These are phyloP conservation scores for Spinacia oleracea DNA, from an alignment of 179 eudicot species.

Conservation along the genomic window DNA sequence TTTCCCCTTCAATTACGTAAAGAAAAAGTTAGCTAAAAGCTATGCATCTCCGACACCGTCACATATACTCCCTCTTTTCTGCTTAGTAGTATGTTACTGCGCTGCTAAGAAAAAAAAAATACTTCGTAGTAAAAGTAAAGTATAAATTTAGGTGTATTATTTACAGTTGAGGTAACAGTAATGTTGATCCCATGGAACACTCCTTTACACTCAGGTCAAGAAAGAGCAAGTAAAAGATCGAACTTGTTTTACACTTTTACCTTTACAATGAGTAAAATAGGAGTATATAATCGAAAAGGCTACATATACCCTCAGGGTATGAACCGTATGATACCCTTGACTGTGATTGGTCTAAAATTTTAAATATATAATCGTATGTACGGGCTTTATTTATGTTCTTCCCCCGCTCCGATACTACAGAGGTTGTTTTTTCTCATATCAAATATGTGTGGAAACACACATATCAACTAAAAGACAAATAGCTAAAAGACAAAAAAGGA, in stretches of 20 bases:
- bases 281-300: too few relatives aligned
- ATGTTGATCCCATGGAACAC: constrained; percentile 13
- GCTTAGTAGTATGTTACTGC: neutral
- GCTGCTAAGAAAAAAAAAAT: neutral
- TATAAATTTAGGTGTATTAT: neutral
- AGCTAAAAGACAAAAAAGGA: too few relatives aligned
- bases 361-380: too few relatives aligned
- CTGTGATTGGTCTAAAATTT: too few relatives aligned
- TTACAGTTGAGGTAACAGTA: neutral
- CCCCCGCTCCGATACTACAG: too few relatives aligned
- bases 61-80: neutral
- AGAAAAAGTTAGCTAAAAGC: constrained; percentile 38
- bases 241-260: constrained; percentile 9
- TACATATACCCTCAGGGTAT: too few relatives aligned
- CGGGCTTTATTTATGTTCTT: too few relatives aligned
- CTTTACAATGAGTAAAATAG: constrained; percentile 13
- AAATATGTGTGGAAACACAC: too few relatives aligned
- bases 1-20: constrained; percentile 35
- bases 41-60: constrained; percentile 34
- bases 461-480: too few relatives aligned
- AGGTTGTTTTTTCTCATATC: too few relatives aligned
- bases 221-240: neutral
- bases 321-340: too few relatives aligned
- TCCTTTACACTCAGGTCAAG: constrained; percentile 13
- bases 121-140: constrained; percentile 19